phyloP scores from a whole-genome alignment of 2,329 filamentous ascomycete genomes.

The Rhynchosporium graminicola region DNA sequence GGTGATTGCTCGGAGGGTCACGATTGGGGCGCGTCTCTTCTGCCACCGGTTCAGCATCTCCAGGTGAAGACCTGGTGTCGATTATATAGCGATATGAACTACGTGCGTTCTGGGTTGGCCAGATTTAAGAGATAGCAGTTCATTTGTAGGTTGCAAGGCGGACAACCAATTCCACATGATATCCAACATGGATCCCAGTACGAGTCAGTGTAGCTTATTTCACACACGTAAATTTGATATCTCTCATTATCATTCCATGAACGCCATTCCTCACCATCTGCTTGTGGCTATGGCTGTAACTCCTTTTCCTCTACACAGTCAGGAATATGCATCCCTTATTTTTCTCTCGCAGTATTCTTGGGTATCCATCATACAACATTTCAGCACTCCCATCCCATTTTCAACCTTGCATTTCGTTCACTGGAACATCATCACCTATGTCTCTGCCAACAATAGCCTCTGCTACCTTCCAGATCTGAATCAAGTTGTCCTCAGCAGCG shows the following conservation, averaged over 20 bases:
- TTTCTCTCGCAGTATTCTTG: slow-evolving; percentile 7
- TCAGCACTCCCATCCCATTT: neutral
- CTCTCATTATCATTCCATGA: slow-evolving; percentile 14
- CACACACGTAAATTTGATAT: neutral
- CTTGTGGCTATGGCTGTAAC: slow-evolving; percentile 12
- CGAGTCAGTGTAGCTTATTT: too few species aligned
- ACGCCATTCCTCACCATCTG: slow-evolving; percentile 6
- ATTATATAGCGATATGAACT: too few species aligned
- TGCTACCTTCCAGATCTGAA: slow-evolving; percentile 91
- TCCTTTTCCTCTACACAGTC: slow-evolving; percentile 5
- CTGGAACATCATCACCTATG: slow-evolving; percentile 66
- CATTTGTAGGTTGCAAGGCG: too few species aligned
- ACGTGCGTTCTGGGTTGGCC: too few species aligned
- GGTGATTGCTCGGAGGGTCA: too few species aligned
- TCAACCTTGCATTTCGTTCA: slow-evolving; percentile 72
- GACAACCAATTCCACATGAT: too few species aligned
- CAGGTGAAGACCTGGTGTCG: too few species aligned
- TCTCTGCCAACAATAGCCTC: slow-evolving; percentile 80
- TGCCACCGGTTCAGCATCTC: too few species aligned
- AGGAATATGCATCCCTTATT: neutral
- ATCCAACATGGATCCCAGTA: too few species aligned
- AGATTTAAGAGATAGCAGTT: neutral
- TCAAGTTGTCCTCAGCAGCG: slow-evolving; percentile 92
- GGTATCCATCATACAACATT: slow-evolving; percentile 14
- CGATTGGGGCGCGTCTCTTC: too few species aligned